Evolutionary conservation across 257 asterid genomes (phyloP), one percentile per base, ranked within the genome.

Genomic region (Cruciata laevipes): DNA sequence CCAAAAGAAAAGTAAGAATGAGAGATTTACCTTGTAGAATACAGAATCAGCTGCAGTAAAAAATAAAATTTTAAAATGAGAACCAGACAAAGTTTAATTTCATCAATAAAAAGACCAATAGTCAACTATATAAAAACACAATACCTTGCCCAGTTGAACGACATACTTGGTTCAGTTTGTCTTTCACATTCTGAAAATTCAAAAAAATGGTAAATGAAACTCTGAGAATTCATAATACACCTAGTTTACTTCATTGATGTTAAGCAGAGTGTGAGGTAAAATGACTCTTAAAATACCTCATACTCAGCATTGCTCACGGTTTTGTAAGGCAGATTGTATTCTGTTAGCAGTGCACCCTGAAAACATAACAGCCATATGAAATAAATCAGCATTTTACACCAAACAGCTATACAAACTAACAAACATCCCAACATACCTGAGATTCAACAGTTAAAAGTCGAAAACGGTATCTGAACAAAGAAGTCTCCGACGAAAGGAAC

Each of bases 401-500:
- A 47, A 53, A 31, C 53, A 14, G 32, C 21, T 32, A 67, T 66
- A 31, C 57, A 42, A 68, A 70, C 67, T 25, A 53, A 69, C 38
- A 35, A 5, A 32, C 74, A 68, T 67, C 67, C 76, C 74, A 77
- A 60, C 76, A 65, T 30, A 90, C 99, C 97, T 93, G 92, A 65
- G 82, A 77, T 56, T 86, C 97, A 61, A 77, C 12, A 63, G 78
- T 44, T 83, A 86, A 83, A 31, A 5, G 61, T 71, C 63, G 88
- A 76, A 90, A 86, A 11, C 99, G 97, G 74, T 84, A 81, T 51
- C 95, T 87, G 74, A 93, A 93, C 31, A 93, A 78, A 63, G 89
- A 76, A 61, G 97, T 88, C 88, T 93, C 96, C 82, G 83, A 83
- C 27, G 95, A 90, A 73, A 93, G 95, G 83, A 90, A 93, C 97